Base-by-base conservation (phyloP, 306 rosid genomes). In the Betula pendula region DNA sequence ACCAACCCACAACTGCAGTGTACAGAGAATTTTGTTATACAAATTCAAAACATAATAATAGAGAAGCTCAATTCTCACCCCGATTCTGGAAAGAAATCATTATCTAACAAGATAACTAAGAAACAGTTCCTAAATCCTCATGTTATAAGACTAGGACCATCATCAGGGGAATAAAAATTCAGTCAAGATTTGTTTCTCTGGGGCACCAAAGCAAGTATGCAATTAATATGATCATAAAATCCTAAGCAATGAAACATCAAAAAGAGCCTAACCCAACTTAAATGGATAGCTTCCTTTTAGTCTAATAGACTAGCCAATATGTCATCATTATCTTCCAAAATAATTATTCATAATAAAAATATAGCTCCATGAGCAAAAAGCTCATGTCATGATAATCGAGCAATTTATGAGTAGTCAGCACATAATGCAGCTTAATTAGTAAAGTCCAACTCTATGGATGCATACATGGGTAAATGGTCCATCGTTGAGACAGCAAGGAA, bases 1-100 rank as follows among this genome's bases (percentile, higher is more conserved):
- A 81, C 98, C 98, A 31, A 90, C 96, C 98, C 98, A 94, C 79
- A 94, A 83, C 98, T 94, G 90, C 87, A 88, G 85, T 52, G 35
- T 27, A 53, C 42, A 80, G 49, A 52, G 82, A 66, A 52, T 20
- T 29, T 29, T 40, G 27, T 73, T 45, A 56, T 29, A 50, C 50
- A 77, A 63, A 76, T 63, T 38, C 29, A 59, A 62, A 62, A 43
- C 73, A 77, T 44, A 69, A 24, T 67, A 55, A 49, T 20, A 73
- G 56, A 79, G 35, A 75, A 76, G 71, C 13, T 9, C 80, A 60
- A 62, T 31, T 62, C 33, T 72, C 60, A 58, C 77, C 77, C 53
- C 49, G 69, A 42, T 50, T 75, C 67, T 13, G 63, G 44, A 69
- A 69, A 40, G 25, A 80, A 49, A 70, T 42, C n/a, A 62, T 62